These are phyloP conservation scores for Bruguiera parviflora DNA, from an alignment of 345 rosid species.

Conservation along the genomic window DNA sequence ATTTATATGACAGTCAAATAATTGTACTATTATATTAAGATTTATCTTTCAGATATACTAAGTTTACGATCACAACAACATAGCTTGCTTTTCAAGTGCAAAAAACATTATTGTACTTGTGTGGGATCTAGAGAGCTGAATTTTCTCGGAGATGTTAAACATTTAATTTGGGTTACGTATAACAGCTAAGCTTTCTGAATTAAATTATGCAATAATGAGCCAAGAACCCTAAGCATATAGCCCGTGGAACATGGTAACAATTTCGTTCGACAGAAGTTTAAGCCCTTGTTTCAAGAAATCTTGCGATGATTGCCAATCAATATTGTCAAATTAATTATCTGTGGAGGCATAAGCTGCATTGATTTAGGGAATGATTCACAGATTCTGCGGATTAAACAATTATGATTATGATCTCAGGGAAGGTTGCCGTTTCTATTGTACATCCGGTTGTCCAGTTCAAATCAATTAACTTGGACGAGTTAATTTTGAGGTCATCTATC, in stretches of 20 bases:
- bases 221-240: background rate
- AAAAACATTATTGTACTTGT: background rate
- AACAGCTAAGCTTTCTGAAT: background rate
- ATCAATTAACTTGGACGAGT: background rate
- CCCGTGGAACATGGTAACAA: background rate
- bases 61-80: background rate
- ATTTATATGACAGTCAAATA: no score
- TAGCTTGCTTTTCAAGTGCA: background rate
- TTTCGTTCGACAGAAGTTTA: slow-evolving; percentile 40
- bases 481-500: no score
- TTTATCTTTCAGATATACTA: no score
- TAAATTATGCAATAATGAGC: background rate
- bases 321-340: background rate
- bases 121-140: background rate
- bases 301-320: slow-evolving; percentile 14
- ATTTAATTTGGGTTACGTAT: background rate
- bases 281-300: slow-evolving; percentile 36
- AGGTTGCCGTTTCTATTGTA: slow-evolving; percentile 7
- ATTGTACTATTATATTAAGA: no score
- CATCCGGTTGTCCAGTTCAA: slow-evolving; percentile 7
- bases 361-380: slow-evolving; percentile 50
- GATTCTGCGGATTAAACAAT: slow-evolving; percentile 20
- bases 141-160: background rate
- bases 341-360: slow-evolving; percentile 43
- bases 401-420: background rate